phyloP scores from a whole-genome alignment of 257 asterid genomes.

The Solanum sejunctum region DNA sequence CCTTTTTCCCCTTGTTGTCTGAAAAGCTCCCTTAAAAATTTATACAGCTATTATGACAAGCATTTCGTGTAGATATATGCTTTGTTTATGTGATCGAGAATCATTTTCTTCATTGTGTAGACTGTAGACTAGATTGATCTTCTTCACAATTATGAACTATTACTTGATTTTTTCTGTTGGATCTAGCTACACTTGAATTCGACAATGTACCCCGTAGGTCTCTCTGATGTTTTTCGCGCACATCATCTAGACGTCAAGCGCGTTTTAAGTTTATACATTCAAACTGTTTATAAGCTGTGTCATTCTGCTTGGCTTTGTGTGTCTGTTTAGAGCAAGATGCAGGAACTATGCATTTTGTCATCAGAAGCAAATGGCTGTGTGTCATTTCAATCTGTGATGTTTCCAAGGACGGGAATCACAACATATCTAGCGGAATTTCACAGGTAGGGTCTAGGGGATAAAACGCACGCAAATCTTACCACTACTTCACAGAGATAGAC shows the following conservation, averaged over 20 bases:
- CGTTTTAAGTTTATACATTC: background rate
- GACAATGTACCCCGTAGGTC: background rate
- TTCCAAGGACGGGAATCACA: background rate
- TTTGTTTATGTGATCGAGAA: background rate
- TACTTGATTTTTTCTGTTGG: background rate
- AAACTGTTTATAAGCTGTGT: background rate
- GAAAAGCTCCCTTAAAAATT: background rate
- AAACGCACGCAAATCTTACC: too few species aligned
- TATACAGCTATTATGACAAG: conserved; percentile 6
- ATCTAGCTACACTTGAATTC: background rate
- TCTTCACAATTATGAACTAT: background rate
- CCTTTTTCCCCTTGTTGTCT: background rate
- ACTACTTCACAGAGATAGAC: too few species aligned
- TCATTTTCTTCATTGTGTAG: background rate
- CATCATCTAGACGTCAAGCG: background rate
- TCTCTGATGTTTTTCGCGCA: background rate
- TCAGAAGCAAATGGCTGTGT: background rate
- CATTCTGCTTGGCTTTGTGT: background rate
- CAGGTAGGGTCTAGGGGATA: too few species aligned
- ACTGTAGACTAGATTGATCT: conserved; percentile 6
- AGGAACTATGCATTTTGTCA: background rate
- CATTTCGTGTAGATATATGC: conserved; percentile 15
- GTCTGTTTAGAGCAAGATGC: background rate
- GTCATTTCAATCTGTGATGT: background rate
- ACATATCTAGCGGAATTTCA: background rate